phyloP scores from a whole-genome alignment of 73 alveolate genomes.

The Paramecium pentaurelia region DNA sequence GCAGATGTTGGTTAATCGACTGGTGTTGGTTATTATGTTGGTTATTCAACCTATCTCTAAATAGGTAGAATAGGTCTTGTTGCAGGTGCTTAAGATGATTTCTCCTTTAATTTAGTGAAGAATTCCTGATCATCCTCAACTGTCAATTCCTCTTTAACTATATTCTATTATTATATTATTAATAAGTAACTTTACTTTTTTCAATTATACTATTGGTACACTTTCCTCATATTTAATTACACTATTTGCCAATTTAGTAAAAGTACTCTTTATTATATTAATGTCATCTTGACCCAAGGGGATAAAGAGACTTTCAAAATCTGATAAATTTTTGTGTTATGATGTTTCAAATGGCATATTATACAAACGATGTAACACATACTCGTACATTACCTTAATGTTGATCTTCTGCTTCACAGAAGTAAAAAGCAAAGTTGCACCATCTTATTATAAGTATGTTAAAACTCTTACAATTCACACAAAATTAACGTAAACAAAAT shows the following conservation, averaged over 20 bases:
- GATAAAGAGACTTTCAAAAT: slow-evolving; percentile 33
- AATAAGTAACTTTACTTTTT: background rate
- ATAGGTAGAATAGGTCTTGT: background rate
- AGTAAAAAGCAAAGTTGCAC: slow-evolving; percentile 52
- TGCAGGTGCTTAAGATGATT: background rate
- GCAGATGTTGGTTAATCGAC: background rate
- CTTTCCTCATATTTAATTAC: background rate
- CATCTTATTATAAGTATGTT: background rate
- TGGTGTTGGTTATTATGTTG: background rate
- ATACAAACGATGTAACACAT: slow-evolving; percentile 46
- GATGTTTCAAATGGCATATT: background rate
- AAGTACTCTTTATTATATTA: background rate
- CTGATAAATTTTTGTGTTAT: background rate
- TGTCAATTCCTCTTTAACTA: background rate
- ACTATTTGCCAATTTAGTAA: background rate
- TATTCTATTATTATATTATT: background rate
- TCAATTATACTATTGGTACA: background rate
- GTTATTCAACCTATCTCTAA: background rate
- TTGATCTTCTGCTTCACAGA: slow-evolving; percentile 37
- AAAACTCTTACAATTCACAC: slow-evolving; percentile 42
- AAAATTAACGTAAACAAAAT: slow-evolving; percentile 45
- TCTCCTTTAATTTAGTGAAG: background rate
- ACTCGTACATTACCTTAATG: slow-evolving; percentile 27
- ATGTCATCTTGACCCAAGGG: slow-evolving; percentile 48
- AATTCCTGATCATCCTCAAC: slow-evolving; percentile 31